Conservation (phyloP, 768 basidiomycete species). For the Pleurotus tuoliensis region DNA sequence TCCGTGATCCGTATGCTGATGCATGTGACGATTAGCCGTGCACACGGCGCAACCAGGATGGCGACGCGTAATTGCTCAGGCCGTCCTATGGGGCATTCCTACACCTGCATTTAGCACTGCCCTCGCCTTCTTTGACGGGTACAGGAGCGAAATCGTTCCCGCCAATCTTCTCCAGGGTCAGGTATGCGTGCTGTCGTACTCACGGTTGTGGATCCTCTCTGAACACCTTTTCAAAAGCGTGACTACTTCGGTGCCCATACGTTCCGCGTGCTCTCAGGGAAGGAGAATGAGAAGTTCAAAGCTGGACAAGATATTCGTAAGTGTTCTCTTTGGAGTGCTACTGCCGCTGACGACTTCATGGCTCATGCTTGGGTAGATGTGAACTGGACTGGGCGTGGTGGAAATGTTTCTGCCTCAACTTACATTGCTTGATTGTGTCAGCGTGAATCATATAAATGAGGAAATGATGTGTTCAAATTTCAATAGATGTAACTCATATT, state of each 20-base stretch:
- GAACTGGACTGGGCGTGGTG: conserved; percentile 99
- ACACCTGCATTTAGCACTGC: conserved; percentile 98
- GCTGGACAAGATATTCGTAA: conserved; percentile 83
- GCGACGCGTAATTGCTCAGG: conserved; percentile 95
- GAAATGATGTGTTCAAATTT: conserved; percentile 1
- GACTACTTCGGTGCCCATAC: conserved; percentile 99
- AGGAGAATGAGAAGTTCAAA: conserved; percentile 82
- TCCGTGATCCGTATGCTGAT: conserved; percentile 5
- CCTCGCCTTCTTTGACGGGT: conserved; percentile 98
- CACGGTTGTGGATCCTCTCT: not conserved
- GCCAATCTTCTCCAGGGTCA: conserved; percentile 95
- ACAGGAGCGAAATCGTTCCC: conserved; percentile 91
- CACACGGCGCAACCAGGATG: conserved; percentile 96
- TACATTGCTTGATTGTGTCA: conserved; percentile 53
- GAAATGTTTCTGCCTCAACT: conserved; percentile 85
- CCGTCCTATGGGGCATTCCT: conserved; percentile 95
- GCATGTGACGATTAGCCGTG: conserved; percentile 48
- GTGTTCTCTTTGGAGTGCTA: conserved; percentile 25
- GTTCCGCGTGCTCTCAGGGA: conserved; percentile 90
- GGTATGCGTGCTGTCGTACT: conserved; percentile 32
- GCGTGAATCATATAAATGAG: conserved; percentile 1
- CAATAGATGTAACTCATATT: not conserved
- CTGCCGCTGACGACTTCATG: too few species aligned
- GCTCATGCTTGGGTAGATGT: conserved; percentile 51
- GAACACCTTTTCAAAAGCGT: conserved; percentile 43